phyloP scores from a whole-genome alignment of 306 rosid genomes.

The Ziziphus jujuba region DNA sequence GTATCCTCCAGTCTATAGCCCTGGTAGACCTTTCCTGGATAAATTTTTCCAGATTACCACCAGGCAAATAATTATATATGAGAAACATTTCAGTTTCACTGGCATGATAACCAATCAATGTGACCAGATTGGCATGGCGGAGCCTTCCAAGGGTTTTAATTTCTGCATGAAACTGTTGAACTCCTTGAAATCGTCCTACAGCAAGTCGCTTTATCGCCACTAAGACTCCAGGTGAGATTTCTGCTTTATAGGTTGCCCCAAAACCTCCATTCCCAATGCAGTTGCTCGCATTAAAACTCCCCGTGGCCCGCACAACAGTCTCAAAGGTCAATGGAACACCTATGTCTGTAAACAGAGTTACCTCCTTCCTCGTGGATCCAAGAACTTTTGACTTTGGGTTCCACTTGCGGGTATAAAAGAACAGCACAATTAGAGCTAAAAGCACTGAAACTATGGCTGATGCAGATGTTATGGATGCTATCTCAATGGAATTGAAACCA shows the following conservation, averaged over 20 bases:
- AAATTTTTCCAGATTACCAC: constrained; percentile 87
- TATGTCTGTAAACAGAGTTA: constrained; percentile 66
- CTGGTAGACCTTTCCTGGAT: constrained; percentile 90
- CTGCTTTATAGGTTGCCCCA: constrained; percentile 94
- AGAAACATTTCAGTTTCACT: constrained; percentile 91
- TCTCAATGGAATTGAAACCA: constrained; percentile 78
- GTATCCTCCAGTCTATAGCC: constrained; percentile 86
- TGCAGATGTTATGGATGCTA: constrained; percentile 93
- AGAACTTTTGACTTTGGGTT: constrained; percentile 63
- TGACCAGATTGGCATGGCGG: constrained; percentile 80
- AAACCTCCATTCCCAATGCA: constrained; percentile 97
- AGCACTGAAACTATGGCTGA: constrained; percentile 89
- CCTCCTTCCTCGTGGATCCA: constrained; percentile 74
- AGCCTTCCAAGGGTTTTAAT: constrained; percentile 89
- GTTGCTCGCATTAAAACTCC: constrained; percentile 74
- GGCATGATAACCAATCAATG: constrained; percentile 89
- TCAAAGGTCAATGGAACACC: constrained; percentile 80
- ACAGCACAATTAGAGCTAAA: constrained; percentile 62
- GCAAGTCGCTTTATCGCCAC: constrained; percentile 89
- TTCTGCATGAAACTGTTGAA: constrained; percentile 86
- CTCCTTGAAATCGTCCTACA: constrained; percentile 90
- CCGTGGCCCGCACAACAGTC: constrained; percentile 74
- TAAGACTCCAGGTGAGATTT: constrained; percentile 56
- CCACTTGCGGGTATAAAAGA: constrained; percentile 80
- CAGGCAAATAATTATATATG: constrained; percentile 78